A percentile compares a stretch with the other conserved stretches of the same genome.
Evolutionary conservation across 139 green algal genomes (phyloP).

Genomic region (Coelastrella sp.): DNA sequence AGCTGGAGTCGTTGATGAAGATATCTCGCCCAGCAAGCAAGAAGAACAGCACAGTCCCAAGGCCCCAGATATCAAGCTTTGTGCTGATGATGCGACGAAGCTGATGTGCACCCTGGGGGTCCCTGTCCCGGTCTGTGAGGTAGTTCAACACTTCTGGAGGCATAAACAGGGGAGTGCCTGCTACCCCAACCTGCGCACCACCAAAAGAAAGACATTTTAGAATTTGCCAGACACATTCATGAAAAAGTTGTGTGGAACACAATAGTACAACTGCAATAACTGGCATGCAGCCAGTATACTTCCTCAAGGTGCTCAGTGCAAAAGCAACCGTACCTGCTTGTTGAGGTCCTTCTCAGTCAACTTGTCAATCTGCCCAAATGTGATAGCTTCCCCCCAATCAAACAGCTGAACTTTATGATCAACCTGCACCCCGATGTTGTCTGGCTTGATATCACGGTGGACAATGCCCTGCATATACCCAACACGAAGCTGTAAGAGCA

Average conservation of each 20-base stretch:
- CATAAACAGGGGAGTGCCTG: slow-evolving; percentile 52
- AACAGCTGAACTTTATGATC: slow-evolving; percentile 51
- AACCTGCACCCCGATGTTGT: slow-evolving; percentile 54
- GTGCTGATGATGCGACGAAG: slow-evolving; percentile 39
- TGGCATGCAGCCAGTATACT: too few relatives aligned
- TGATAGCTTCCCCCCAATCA: slow-evolving; percentile 49
- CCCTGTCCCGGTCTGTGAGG: slow-evolving; percentile 24
- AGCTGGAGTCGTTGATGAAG: slow-evolving; percentile 28
- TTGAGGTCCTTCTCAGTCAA: slow-evolving; percentile 29
- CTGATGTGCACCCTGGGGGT: background rate
- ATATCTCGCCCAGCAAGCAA: slow-evolving; percentile 44
- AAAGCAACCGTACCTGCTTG: background rate
- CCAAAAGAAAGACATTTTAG: background rate
- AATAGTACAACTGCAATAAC: too few relatives aligned
- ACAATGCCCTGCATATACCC: slow-evolving; percentile 51
- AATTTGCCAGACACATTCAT: too few relatives aligned
- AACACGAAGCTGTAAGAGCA: too few relatives aligned
- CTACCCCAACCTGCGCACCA: slow-evolving; percentile 16
- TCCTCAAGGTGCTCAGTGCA: background rate
- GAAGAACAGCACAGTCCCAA: slow-evolving; percentile 48
- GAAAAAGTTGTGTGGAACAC: too few relatives aligned
- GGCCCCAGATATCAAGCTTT: slow-evolving; percentile 47
- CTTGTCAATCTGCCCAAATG: background rate
- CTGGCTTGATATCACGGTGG: slow-evolving; percentile 64
- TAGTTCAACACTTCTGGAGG: slow-evolving; percentile 47